These are phyloP conservation scores for Solanum commersonii DNA, from an alignment of 257 asterid species.

Conservation along the genomic window DNA sequence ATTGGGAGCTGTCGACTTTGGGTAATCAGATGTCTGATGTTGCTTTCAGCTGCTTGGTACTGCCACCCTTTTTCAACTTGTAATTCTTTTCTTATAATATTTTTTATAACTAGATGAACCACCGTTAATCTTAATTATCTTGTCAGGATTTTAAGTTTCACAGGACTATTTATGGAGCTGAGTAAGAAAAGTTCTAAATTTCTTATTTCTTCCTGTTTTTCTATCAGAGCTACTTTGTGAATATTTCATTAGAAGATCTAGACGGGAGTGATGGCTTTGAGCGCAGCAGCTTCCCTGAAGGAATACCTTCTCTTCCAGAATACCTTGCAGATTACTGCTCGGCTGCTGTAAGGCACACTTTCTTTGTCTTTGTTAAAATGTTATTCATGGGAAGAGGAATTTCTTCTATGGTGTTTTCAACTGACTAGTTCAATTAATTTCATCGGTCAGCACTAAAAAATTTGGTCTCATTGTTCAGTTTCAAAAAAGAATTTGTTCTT, in stretches of 20 bases:
- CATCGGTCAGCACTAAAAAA: neutral
- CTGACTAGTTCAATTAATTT: neutral
- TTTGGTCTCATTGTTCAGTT: neutral
- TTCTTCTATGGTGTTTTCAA: neutral
- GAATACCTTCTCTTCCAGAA: slow-evolving; percentile 67
- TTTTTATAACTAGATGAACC: neutral
- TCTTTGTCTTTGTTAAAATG: neutral
- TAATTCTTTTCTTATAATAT: neutral
- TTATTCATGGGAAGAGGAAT: neutral
- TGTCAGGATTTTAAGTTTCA: neutral
- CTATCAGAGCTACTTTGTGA: slow-evolving; percentile 54
- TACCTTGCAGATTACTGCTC: slow-evolving; percentile 74
- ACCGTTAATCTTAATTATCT: neutral
- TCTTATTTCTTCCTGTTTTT: slow-evolving; percentile 3
- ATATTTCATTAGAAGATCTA: slow-evolving; percentile 34
- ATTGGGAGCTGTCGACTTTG: slow-evolving; percentile 93
- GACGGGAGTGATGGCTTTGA: slow-evolving; percentile 52
- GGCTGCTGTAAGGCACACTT: slow-evolving; percentile 48
- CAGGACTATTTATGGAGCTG: neutral
- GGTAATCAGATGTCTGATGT: slow-evolving; percentile 98
- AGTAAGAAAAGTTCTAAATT: neutral
- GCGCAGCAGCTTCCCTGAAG: slow-evolving; percentile 55
- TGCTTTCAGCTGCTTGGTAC: slow-evolving; percentile 91
- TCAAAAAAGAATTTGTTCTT: neutral
- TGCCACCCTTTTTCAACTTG: slow-evolving; percentile 9